Evolutionary conservation across 23 red algal genomes (phyloP).

Genomic region (Gracilaria caudata): DNA sequence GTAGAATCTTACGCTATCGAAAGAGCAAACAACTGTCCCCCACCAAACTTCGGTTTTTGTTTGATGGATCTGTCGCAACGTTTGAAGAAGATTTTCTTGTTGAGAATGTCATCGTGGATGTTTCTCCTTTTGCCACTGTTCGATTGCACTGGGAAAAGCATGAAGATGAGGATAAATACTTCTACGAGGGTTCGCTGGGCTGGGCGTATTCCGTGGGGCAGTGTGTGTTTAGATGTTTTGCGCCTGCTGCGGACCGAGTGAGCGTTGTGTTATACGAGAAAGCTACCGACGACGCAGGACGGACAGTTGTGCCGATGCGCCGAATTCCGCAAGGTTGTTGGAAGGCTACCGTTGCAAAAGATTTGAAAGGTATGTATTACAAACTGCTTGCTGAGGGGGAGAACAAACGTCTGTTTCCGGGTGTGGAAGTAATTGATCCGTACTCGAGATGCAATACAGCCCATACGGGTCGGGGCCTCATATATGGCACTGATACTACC

Average conservation of each 20-base stretch:
- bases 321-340: slow-evolving; percentile 84
- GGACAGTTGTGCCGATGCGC: slow-evolving; percentile 70
- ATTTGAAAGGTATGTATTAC: slow-evolving; percentile 84
- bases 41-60: slow-evolving; percentile 11
- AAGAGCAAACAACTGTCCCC: slow-evolving; percentile 24
- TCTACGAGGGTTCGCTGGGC: slow-evolving; percentile 78
- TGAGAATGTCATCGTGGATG: slow-evolving; percentile 57
- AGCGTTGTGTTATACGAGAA: slow-evolving; percentile 67
- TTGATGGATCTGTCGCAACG: slow-evolving; percentile 2
- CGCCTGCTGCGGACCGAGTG: slow-evolving; percentile 66
- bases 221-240: slow-evolving; percentile 81
- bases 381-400: slow-evolving; percentile 73
- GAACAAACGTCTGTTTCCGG: slow-evolving; percentile 81
- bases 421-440: slow-evolving; percentile 89
- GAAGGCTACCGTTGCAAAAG: slow-evolving; percentile 61
- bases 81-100: slow-evolving; percentile 90
- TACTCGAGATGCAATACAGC: slow-evolving; percentile 86
- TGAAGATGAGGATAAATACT: slow-evolving; percentile 74
- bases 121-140: slow-evolving; percentile 34
- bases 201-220: slow-evolving; percentile 47
- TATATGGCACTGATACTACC: slow-evolving; percentile 71
- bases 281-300: slow-evolving; percentile 49
- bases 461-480: slow-evolving; percentile 82
- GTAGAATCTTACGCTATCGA: slow-evolving; percentile 14
- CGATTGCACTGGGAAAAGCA: slow-evolving; percentile 58